These are phyloP conservation scores for Cytospora paraplurivora DNA, from an alignment of 2,329 filamentous ascomycete species.

Conservation along the genomic window DNA sequence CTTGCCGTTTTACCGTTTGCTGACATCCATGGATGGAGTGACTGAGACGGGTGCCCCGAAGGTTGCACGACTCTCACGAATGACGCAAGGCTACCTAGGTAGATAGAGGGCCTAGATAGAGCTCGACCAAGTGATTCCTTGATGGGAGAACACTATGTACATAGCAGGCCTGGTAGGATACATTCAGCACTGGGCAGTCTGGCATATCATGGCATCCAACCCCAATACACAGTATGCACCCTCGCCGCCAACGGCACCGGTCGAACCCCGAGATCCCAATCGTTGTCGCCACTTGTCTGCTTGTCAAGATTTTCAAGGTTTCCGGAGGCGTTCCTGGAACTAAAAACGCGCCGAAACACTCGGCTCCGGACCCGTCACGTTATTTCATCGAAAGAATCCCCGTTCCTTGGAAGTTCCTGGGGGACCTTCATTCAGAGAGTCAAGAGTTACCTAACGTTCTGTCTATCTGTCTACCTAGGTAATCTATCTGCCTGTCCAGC, in stretches of 20 bases:
- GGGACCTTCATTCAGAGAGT: conserved; percentile 8
- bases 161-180: not conserved
- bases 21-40: not conserved
- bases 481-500: no score
- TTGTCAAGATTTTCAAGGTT: not conserved
- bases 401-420: not conserved
- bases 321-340: no score
- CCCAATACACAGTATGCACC: not conserved
- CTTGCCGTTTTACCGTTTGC: no score
- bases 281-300: not conserved
- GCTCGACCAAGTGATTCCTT: not conserved
- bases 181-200: not conserved
- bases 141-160: not conserved
- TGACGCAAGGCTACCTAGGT: conserved; percentile 1
- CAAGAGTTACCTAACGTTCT: conserved; percentile 9
- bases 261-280: not conserved
- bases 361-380: not conserved
- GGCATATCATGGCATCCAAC: not conserved
- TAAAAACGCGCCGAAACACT: not conserved
- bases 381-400: not conserved
- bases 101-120: no score
- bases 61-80: not conserved
- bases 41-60: not conserved
- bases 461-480: no score
- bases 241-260: not conserved